These are phyloP conservation scores for Cladorrhinum samala DNA, from an alignment of 495 filamentous ascomycete species.

Conservation along the genomic window DNA sequence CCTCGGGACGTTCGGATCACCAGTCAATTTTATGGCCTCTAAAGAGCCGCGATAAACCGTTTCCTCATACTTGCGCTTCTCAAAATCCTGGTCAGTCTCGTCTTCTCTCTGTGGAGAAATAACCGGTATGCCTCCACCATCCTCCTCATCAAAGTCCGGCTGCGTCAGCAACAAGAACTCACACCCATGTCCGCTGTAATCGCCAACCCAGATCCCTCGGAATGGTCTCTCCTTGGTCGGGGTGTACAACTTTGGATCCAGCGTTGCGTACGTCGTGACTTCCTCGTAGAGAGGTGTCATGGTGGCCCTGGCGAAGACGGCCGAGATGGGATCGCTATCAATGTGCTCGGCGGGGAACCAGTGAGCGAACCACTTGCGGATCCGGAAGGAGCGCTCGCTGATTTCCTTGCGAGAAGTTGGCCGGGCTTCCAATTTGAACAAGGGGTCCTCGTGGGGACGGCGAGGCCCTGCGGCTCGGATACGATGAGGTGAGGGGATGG, in stretches of 20 bases:
- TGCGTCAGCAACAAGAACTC: slow-evolving; percentile 82
- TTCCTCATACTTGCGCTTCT: slow-evolving; percentile 26
- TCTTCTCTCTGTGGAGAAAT: slow-evolving; percentile 22
- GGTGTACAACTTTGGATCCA: slow-evolving; percentile 64
- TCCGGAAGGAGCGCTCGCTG: slow-evolving; percentile 60
- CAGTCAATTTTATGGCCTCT: slow-evolving; percentile 83
- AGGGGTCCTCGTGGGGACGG: slow-evolving; percentile 22
- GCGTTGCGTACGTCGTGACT: slow-evolving; percentile 67
- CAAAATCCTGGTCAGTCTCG: slow-evolving; percentile 7
- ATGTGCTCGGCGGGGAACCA: slow-evolving; percentile 22
- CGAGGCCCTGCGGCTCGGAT: slow-evolving; percentile 12
- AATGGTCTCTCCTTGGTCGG: slow-evolving; percentile 75
- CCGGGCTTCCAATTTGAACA: slow-evolving; percentile 33
- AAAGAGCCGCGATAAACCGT: slow-evolving; percentile 53
- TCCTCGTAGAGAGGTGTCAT: too few relatives aligned
- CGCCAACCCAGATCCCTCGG: slow-evolving; percentile 86
- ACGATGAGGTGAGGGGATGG: slow-evolving; percentile 56
- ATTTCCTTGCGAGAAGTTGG: slow-evolving; percentile 44
- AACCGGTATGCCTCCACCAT: too few relatives aligned
- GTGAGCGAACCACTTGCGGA: slow-evolving; percentile 64
- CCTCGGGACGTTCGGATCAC: slow-evolving; percentile 80
- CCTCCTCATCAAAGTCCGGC: slow-evolving; percentile 39
- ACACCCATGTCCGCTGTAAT: slow-evolving; percentile 81
- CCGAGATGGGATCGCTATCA: too few relatives aligned
- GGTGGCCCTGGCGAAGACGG: background rate